Percentiles rank a stretch among this genome's conserved stretches.
Evolutionary conservation across 179 eudicot species (phyloP).

Genomic region (Silene noctiflora): DNA sequence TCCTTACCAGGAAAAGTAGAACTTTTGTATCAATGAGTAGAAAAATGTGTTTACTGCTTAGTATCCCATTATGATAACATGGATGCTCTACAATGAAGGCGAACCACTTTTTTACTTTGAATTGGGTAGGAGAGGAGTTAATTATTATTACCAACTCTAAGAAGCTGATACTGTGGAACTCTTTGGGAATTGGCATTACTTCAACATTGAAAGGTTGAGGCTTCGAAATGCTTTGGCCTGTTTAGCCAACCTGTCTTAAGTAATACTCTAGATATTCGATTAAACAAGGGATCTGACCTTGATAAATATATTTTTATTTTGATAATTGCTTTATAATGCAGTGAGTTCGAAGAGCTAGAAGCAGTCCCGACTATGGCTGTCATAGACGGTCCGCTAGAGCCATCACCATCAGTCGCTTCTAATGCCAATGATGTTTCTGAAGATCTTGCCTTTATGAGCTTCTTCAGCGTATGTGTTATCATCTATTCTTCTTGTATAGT

Average conservation of each 20-base stretch:
- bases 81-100: neutral
- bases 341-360: conserved; percentile 87
- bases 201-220: neutral
- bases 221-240: neutral
- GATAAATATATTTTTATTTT: neutral
- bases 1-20: too few relatives aligned
- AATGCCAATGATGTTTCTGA: conserved; percentile 51
- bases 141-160: neutral
- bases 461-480: conserved; percentile 75
- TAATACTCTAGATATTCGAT: neutral
- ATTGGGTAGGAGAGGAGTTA: neutral
- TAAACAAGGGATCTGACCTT: neutral
- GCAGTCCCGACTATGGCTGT: conserved; percentile 79
- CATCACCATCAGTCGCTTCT: conserved; percentile 45
- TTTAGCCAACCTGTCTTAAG: neutral
- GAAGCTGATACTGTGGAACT: neutral
- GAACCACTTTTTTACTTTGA: neutral
- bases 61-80: neutral
- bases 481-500: neutral
- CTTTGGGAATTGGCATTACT: neutral
- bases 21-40: neutral
- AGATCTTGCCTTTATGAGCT: conserved; percentile 63
- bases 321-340: conserved; percentile 24
- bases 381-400: conserved; percentile 90
- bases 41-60: neutral